Evolutionary conservation across 441 rosid genomes (phyloP).

Genomic region (Pelargonium myrrhifolium): DNA sequence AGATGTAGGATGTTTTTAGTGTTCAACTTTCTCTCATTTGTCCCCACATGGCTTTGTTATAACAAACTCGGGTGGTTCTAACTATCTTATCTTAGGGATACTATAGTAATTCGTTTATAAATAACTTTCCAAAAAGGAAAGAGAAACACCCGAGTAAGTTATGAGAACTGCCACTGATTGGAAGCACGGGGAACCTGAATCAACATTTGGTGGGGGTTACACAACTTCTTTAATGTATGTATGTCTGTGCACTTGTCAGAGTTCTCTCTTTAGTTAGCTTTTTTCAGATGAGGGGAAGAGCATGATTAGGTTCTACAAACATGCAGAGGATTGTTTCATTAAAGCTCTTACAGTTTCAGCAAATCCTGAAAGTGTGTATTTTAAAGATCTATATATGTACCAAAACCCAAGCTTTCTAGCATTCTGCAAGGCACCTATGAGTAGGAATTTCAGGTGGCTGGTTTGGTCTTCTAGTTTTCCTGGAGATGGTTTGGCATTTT

Average conservation of each 20-base stretch:
- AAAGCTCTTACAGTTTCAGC: neutral
- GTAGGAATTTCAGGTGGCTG: slow-evolving; percentile 8
- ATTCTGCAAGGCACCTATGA: slow-evolving; percentile 5
- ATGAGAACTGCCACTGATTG: neutral
- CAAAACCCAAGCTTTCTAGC: slow-evolving; percentile 11
- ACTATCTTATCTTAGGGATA: too few species aligned
- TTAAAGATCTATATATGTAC: too few species aligned
- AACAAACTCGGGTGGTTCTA: too few species aligned
- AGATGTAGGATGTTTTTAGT: neutral
- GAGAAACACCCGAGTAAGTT: too few species aligned
- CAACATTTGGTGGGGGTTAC: neutral
- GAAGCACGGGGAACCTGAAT: neutral
- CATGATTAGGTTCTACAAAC: neutral
- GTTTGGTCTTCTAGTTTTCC: slow-evolving; percentile 14
- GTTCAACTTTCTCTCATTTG: too few species aligned
- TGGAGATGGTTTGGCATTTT: slow-evolving; percentile 13
- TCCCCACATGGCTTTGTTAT: too few species aligned
- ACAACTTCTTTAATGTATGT: neutral
- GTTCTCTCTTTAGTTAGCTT: neutral
- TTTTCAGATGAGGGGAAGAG: neutral
- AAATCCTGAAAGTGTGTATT: slow-evolving; percentile 1
- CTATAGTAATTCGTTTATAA: too few species aligned
- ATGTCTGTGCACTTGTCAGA: neutral
- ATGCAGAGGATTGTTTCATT: neutral
- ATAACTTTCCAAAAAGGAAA: too few species aligned